phyloP scores from a whole-genome alignment of 75 land plant genomes.

The Chamaecyparis obtusa region DNA sequence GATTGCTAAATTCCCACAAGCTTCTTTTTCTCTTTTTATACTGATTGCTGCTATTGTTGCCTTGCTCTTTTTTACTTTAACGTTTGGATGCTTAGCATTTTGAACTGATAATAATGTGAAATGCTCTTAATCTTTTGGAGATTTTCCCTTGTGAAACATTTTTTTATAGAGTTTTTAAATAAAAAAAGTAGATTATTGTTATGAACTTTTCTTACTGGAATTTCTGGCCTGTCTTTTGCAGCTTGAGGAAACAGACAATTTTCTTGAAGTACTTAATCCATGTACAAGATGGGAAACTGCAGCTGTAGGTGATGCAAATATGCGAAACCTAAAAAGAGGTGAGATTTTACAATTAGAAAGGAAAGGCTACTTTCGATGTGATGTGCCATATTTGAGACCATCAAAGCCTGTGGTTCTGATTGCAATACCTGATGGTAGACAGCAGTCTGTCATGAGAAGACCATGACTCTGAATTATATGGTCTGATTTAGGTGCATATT shows the following conservation, averaged over 20 bases:
- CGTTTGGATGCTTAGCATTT: neutral
- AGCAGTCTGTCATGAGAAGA: constrained; percentile 25
- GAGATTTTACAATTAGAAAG: constrained; percentile 92
- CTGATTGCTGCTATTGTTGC: neutral
- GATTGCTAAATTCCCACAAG: neutral
- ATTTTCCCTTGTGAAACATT: neutral
- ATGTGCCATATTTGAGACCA: constrained; percentile 67
- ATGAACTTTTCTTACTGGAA: neutral
- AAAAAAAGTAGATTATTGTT: no score
- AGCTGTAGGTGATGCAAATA: constrained; percentile 88
- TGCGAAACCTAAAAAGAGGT: constrained; percentile 81
- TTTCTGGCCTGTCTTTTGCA: constrained; percentile 22
- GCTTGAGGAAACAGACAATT: constrained; percentile 85
- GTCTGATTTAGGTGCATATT: neutral
- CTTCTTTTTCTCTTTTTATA: neutral
- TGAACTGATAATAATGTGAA: neutral
- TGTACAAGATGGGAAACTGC: constrained; percentile 58
- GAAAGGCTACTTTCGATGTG: constrained; percentile 94
- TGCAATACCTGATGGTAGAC: constrained; percentile 90
- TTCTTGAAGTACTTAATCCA: constrained; percentile 66
- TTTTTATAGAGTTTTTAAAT: neutral
- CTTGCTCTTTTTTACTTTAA: neutral
- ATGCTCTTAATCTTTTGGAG: neutral
- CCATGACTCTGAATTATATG: neutral
- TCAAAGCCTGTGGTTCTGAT: constrained; percentile 78